These are phyloP conservation scores for Rutstroemia sp. DNA, from an alignment of 2,329 filamentous ascomycete genomes.

Conservation along the genomic window DNA sequence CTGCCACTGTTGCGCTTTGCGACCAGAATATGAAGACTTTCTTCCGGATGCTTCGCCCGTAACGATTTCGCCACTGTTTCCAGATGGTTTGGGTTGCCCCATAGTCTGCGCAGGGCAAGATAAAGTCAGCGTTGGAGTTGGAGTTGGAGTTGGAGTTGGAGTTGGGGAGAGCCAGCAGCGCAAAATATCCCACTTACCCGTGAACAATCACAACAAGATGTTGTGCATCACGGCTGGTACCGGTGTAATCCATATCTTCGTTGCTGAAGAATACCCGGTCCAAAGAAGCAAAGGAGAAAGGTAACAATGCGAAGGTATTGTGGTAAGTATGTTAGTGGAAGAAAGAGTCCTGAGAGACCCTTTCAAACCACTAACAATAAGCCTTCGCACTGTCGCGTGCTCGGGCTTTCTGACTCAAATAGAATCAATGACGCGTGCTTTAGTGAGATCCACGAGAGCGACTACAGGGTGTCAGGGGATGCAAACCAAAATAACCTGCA, in stretches of 20 bases:
- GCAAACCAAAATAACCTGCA: neutral
- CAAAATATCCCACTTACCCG: conserved; percentile 34
- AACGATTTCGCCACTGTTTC: conserved; percentile 59
- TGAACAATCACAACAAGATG: conserved; percentile 75
- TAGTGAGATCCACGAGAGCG: too few species aligned
- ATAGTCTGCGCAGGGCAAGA: conserved; percentile 44
- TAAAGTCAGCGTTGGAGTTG: neutral
- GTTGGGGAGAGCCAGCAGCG: neutral
- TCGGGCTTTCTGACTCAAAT: neutral
- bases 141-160: neutral
- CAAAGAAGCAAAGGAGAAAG: conserved; percentile 30
- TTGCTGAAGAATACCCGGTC: conserved; percentile 31
- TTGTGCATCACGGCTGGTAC: conserved; percentile 48
- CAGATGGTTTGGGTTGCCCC: conserved; percentile 74
- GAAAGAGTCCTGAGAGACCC: conserved; percentile 33
- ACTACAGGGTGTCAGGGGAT: neutral
- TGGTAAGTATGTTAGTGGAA: conserved; percentile 28
- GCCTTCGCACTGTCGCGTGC: conserved; percentile 4
- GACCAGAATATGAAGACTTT: conserved; percentile 62
- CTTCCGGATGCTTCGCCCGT: conserved; percentile 51
- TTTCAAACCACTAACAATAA: conserved; percentile 26
- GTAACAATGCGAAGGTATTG: conserved; percentile 23
- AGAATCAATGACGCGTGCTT: conserved; percentile 2
- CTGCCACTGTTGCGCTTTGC: conserved; percentile 67
- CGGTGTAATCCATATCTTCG: conserved; percentile 40